Conservation (phyloP, 1,139 yeast species). For the Yarrowia galli region DNA sequence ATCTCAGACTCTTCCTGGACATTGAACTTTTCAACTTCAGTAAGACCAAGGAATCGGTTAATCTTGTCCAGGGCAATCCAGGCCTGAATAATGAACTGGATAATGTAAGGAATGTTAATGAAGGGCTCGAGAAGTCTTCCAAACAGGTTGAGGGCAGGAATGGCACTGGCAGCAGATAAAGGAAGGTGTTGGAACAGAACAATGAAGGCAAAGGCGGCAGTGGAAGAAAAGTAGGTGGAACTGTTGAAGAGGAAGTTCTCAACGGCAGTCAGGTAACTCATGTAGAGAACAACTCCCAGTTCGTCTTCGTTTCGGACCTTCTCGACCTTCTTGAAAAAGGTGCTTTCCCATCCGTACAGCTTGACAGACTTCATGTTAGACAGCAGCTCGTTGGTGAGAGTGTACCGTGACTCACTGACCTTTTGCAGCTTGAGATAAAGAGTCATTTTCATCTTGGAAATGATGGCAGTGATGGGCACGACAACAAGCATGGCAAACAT, state of each 20-base stretch:
- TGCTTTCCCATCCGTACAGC: conserved; percentile 76
- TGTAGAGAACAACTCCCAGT: conserved; percentile 69
- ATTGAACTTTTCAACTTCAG: conserved; percentile 31
- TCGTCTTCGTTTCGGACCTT: conserved; percentile 87
- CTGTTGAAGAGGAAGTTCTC: conserved; percentile 63
- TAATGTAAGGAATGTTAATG: conserved; percentile 54
- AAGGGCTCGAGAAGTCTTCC: conserved; percentile 67
- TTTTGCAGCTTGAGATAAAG: conserved; percentile 56
- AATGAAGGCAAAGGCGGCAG: conserved; percentile 56
- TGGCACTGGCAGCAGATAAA: conserved; percentile 70
- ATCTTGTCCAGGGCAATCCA: conserved; percentile 43
- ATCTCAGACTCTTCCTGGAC: conserved; percentile 1
- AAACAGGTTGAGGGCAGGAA: conserved; percentile 72
- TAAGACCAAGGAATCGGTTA: conserved; percentile 17
- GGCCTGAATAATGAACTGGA: conserved; percentile 49
- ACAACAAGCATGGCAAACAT: conserved; percentile 60
- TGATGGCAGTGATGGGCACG: conserved; percentile 63
- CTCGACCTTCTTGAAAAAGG: conserved; percentile 60
- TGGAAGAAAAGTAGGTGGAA: conserved; percentile 58
- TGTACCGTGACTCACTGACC: conserved; percentile 72
- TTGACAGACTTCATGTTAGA: conserved; percentile 72
- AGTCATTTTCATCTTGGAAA: conserved; percentile 56
- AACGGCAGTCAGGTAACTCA: conserved; percentile 53
- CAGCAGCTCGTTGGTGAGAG: conserved; percentile 69
- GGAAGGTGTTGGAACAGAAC: conserved; percentile 59